Evolutionary conservation across 1,139 yeast species (phyloP).

Genomic region (Blastobotrys indianensis): DNA sequence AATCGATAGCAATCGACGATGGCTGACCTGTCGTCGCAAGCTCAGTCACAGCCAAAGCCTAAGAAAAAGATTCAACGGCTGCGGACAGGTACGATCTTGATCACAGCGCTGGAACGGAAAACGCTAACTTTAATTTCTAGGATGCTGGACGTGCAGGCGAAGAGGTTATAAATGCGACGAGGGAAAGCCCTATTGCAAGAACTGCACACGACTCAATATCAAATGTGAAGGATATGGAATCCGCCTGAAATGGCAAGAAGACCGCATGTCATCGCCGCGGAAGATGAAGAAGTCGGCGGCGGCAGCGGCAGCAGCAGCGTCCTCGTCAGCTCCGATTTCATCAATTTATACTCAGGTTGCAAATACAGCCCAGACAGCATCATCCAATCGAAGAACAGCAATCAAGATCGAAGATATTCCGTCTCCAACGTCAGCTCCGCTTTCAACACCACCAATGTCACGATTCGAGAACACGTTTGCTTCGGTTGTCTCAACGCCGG

Average conservation of each 20-base stretch:
- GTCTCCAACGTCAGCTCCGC: too few relatives aligned
- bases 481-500: too few relatives aligned
- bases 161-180: slow-evolving; percentile 86
- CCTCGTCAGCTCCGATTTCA: too few relatives aligned
- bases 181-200: slow-evolving; percentile 45
- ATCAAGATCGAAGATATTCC: too few relatives aligned
- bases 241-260: slow-evolving; percentile 26
- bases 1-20: too few relatives aligned
- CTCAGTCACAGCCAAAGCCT: slow-evolving; percentile 1
- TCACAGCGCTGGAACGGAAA: not conserved
- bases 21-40: too few relatives aligned
- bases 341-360: too few relatives aligned
- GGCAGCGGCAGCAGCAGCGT: not conserved
- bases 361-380: too few relatives aligned
- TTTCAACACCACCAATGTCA: too few relatives aligned
- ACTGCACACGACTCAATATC: slow-evolving; percentile 23
- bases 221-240: slow-evolving; percentile 28
- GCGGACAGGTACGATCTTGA: slow-evolving; percentile 21
- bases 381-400: too few relatives aligned
- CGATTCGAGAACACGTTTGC: too few relatives aligned
- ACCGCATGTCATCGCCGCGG: slow-evolving; percentile 8
- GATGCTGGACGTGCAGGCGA: slow-evolving; percentile 76
- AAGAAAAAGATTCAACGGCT: slow-evolving; percentile 26
- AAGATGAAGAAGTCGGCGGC: not conserved
- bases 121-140: slow-evolving; percentile 28